Evolutionary conservation across 2,329 filamentous ascomycete species (phyloP).

Genomic region (Malbranchea zuffiana): DNA sequence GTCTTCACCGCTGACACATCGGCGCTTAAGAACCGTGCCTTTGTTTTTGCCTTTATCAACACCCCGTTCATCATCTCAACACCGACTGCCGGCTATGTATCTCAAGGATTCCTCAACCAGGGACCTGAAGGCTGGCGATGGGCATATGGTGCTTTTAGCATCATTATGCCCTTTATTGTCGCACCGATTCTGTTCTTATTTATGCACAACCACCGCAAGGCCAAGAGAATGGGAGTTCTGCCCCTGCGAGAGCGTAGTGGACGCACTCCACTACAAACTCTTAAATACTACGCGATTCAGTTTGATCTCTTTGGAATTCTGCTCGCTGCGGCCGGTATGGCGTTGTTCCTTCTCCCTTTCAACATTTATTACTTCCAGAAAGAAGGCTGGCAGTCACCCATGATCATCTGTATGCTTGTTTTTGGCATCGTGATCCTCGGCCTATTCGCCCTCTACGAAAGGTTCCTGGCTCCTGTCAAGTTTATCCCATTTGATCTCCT

Average conservation of each 20-base stretch:
- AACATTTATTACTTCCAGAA: constrained; percentile 18
- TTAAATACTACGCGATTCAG: constrained; percentile 18
- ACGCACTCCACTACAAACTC: constrained; percentile 13
- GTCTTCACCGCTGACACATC: constrained; percentile 55
- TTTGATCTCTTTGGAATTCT: constrained; percentile 22
- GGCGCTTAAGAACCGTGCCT: constrained; percentile 45
- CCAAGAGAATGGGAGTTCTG: constrained; percentile 30
- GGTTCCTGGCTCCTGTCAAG: constrained; percentile 40
- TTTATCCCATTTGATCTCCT: constrained; percentile 45
- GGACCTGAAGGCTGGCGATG: constrained; percentile 51
- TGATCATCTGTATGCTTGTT: constrained; percentile 38
- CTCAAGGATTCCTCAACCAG: constrained; percentile 35
- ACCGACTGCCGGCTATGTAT: constrained; percentile 40
- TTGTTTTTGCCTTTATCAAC: constrained; percentile 47
- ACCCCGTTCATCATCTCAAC: constrained; percentile 40
- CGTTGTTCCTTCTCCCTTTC: constrained; percentile 23
- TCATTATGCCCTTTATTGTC: constrained; percentile 47
- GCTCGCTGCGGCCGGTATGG: constrained; percentile 22
- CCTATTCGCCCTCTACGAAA: constrained; percentile 45
- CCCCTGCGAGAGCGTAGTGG: constrained; percentile 10
- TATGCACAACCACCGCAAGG: constrained; percentile 45
- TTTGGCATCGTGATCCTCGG: constrained; percentile 44
- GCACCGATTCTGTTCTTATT: constrained; percentile 47
- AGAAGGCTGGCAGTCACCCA: constrained; percentile 18
- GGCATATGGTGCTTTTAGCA: constrained; percentile 52